Evolutionary conservation across 805 yeast species (phyloP).

Genomic region (Metschnikowia gruessii): DNA sequence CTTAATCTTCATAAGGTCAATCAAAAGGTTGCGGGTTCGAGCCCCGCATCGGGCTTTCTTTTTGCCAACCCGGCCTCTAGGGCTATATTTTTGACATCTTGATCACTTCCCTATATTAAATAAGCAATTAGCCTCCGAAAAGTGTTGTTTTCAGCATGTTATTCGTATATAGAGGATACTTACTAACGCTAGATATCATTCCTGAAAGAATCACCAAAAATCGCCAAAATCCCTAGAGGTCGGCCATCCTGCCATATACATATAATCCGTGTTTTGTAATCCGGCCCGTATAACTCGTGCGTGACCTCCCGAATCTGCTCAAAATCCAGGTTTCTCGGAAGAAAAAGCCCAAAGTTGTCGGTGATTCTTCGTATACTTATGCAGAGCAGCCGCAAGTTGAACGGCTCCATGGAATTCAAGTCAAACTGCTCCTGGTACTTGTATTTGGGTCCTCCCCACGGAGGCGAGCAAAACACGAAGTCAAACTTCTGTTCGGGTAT

Average conservation of each 20-base stretch:
- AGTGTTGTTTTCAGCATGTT: too few species aligned
- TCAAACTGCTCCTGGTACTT: conserved; percentile 40
- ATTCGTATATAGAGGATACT: too few species aligned
- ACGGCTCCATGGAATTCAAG: conserved; percentile 44
- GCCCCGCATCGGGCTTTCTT: conserved; percentile 25
- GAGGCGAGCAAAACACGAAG: conserved; percentile 72
- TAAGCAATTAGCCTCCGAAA: too few species aligned
- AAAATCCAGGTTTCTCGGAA: conserved; percentile 60
- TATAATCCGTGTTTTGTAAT: conserved; percentile 14
- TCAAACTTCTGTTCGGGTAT: conserved; percentile 38
- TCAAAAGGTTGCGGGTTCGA: conserved; percentile 27
- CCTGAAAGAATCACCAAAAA: conserved; percentile 13
- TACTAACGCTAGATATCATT: neutral
- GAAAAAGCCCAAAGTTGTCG: conserved; percentile 52
- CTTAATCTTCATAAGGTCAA: too few species aligned
- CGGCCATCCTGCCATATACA: conserved; percentile 18
- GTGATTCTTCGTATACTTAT: conserved; percentile 40
- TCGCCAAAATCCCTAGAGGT: conserved; percentile 17
- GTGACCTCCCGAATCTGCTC: conserved; percentile 51
- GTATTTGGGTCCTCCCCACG: conserved; percentile 84
- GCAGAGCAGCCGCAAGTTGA: conserved; percentile 46
- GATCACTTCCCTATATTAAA: too few species aligned
- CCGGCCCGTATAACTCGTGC: conserved; percentile 27
- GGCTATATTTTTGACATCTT: too few species aligned
- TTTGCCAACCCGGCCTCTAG: conserved; percentile 7